Percentiles rank a stretch among this genome's conserved stretches.
phyloP scores from a whole-genome alignment of 805 yeast genomes.

The Cyberlindnera mississippiensis region DNA sequence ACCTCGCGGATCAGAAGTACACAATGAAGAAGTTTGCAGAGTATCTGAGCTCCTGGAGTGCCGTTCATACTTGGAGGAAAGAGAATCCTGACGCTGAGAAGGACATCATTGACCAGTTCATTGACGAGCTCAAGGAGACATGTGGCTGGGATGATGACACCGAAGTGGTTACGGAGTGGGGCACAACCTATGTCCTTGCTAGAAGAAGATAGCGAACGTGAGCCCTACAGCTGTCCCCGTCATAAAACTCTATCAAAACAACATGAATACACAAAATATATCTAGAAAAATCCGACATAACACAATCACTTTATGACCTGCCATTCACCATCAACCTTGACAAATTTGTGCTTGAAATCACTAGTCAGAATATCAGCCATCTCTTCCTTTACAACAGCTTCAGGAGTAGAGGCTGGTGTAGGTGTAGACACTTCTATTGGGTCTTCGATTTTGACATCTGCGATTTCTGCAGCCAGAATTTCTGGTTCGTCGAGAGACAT shows the following conservation, averaged over 20 bases:
- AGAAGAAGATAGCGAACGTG: conserved; percentile 26
- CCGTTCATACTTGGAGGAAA: conserved; percentile 55
- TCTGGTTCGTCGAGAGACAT: conserved; percentile 17
- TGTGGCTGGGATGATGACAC: conserved; percentile 46
- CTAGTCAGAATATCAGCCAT: not conserved
- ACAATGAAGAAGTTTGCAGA: conserved; percentile 43
- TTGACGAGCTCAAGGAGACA: conserved; percentile 38
- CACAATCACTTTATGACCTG: not conserved
- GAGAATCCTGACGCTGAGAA: conserved; percentile 35
- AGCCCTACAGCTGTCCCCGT: not conserved
- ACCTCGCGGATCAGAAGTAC: conserved; percentile 39
- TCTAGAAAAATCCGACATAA: not conserved
- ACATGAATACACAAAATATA: not conserved
- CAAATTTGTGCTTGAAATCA: conserved; percentile 17
- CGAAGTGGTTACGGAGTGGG: conserved; percentile 46
- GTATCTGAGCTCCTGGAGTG: conserved; percentile 63
- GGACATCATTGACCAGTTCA: conserved; percentile 47
- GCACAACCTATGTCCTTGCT: conserved; percentile 52
- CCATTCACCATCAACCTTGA: conserved; percentile 19
- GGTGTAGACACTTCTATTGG: conserved; percentile 10
- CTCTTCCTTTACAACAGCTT: conserved; percentile 1
- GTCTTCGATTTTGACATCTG: conserved; percentile 9
- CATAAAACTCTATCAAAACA: not conserved
- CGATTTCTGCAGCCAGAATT: conserved; percentile 5
- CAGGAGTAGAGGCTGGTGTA: conserved; percentile 1